phyloP scores from a whole-genome alignment of 257 asterid species.

The Salvia miltiorrhiza region DNA sequence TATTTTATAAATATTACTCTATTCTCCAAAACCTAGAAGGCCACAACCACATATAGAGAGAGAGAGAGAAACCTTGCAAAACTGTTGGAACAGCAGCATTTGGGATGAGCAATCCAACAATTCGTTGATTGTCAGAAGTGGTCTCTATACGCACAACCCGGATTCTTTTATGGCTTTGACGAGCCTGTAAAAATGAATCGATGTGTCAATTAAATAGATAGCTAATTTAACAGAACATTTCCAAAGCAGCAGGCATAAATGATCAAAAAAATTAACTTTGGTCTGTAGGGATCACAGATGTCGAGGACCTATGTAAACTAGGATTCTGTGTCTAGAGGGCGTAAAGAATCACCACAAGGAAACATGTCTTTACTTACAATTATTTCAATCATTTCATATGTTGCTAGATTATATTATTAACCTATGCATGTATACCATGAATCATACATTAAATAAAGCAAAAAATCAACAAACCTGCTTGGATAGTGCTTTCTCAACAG shows the following conservation, averaged over 20 bases:
- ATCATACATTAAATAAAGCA: slow-evolving; percentile 8
- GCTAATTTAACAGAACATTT: not conserved
- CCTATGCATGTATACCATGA: not conserved
- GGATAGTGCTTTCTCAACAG: slow-evolving; percentile 84
- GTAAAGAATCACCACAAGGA: not conserved
- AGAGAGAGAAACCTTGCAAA: slow-evolving; percentile 65
- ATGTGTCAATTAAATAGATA: not conserved
- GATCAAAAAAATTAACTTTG: not conserved
- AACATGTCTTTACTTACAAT: not conserved
- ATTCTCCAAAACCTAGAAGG: not conserved
- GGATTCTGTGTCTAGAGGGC: no score
- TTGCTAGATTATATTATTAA: not conserved
- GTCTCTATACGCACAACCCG: slow-evolving; percentile 90
- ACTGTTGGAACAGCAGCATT: slow-evolving; percentile 91
- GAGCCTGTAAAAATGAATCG: slow-evolving; percentile 46
- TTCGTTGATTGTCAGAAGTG: slow-evolving; percentile 71
- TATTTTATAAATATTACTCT: not conserved
- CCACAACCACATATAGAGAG: not conserved
- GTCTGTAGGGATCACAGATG: slow-evolving; percentile 4
- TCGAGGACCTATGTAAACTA: not conserved
- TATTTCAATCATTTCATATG: slow-evolving; percentile 6
- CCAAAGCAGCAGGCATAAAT: slow-evolving; percentile 6
- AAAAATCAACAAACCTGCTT: slow-evolving; percentile 61
- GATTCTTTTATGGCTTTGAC: slow-evolving; percentile 73
- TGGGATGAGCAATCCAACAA: slow-evolving; percentile 88